phyloP scores from a whole-genome alignment of 2,329 filamentous ascomycete species.

The Chaetothyriales sp. region DNA sequence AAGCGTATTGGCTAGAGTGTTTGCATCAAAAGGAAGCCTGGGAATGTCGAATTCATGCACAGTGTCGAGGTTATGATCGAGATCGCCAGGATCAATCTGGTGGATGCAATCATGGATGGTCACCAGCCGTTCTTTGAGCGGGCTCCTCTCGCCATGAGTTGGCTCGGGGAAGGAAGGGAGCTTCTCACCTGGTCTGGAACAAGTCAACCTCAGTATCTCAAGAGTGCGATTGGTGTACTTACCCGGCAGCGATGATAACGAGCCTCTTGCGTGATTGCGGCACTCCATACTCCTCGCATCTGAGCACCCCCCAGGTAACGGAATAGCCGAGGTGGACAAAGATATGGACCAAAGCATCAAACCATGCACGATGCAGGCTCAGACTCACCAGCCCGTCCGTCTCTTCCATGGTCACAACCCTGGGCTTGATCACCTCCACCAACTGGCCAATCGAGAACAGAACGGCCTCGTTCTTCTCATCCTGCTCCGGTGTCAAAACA shows the following conservation, averaged over 20 bases:
- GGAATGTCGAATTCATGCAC: conserved; percentile 19
- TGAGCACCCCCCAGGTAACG: conserved; percentile 52
- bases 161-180: conserved; percentile 52
- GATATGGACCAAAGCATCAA: conserved; percentile 47
- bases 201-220: conserved; percentile 31
- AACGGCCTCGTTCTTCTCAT: conserved; percentile 53
- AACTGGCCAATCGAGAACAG: conserved; percentile 38
- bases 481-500: conserved; percentile 35
- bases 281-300: conserved; percentile 37
- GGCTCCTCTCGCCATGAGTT: conserved; percentile 38
- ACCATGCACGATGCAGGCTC: conserved; percentile 40
- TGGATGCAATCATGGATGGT: conserved; percentile 33
- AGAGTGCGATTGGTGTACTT: conserved; percentile 20
- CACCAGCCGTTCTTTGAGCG: conserved; percentile 22
- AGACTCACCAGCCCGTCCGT: conserved; percentile 52
- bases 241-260: conserved; percentile 42
- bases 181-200: conserved; percentile 53
- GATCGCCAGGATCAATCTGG: conserved; percentile 26
- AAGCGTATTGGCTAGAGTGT: conserved; percentile 44
- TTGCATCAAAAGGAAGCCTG: conserved; percentile 32
- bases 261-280: conserved; percentile 36
- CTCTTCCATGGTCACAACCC: conserved; percentile 66
- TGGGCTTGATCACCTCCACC: conserved; percentile 45
- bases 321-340: conserved; percentile 56
- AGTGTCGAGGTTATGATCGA: conserved; percentile 30